Percentiles rank a stretch among this genome's conserved stretches.
Conservation (phyloP, 2,329 filamentous ascomycete species). For the Aspergillus fumigatus region DNA sequence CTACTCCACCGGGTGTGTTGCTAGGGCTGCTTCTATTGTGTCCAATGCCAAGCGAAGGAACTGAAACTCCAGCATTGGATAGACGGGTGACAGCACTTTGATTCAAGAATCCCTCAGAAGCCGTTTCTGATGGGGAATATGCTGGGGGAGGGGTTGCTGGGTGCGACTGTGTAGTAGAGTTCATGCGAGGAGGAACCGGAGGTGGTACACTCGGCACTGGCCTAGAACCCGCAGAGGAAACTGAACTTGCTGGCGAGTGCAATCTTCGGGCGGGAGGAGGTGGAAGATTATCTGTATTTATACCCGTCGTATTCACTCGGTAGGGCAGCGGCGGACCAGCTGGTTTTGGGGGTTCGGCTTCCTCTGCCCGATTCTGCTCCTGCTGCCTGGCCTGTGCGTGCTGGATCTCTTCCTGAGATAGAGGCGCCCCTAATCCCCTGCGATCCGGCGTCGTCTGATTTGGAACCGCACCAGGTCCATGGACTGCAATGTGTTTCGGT, state of each 20-base stretch:
- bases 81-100: conserved; percentile 62
- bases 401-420: conserved; percentile 36
- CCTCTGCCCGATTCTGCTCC: conserved; percentile 18
- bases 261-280: conserved; percentile 59
- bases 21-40: conserved; percentile 25
- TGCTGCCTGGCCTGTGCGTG: conserved; percentile 24
- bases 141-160: conserved; percentile 41
- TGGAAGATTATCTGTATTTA: conserved; percentile 65
- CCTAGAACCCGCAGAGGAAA: conserved; percentile 27
- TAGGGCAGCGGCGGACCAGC: conserved; percentile 60
- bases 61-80: conserved; percentile 68
- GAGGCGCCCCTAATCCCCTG: conserved; percentile 41
- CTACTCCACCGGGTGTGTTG: conserved; percentile 22
- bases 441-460: conserved; percentile 43
- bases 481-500: conserved; percentile 60
- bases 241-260: conserved; percentile 25
- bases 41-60: conserved; percentile 73
- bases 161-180: conserved; percentile 45
- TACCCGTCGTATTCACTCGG: conserved; percentile 64
- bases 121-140: conserved; percentile 39
- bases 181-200: conserved; percentile 65
- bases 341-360: conserved; percentile 30
- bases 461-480: conserved; percentile 42
- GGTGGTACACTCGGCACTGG: conserved; percentile 59
- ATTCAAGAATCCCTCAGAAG: conserved; percentile 44